Evolutionary conservation across 208 protist species (phyloP), one percentile per base, ranked within the genome.

Genomic region (Wallacemonas sp.): DNA sequence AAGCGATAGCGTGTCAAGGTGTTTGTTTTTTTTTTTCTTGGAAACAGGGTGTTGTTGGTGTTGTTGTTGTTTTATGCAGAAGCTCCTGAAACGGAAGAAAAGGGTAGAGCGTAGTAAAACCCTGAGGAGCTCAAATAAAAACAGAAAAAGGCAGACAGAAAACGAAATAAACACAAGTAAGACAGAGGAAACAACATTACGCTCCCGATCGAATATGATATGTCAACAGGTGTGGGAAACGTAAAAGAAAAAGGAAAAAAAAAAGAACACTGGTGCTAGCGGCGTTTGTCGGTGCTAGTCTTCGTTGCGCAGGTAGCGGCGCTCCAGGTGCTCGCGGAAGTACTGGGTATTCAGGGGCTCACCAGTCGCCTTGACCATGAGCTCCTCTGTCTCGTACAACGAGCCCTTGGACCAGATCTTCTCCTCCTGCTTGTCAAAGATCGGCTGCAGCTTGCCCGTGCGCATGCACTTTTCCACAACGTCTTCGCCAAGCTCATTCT

Each of bases 311-410:
- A 76, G 67, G 63, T 92, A 92, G 45, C 84, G 84, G 7, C 65
- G 48, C 49, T 73, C 66, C 14, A 92, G 69, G 49, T 92, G 82
- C 32, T 64, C 44, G 12, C 79, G 67, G 67, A 86, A 83, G 38
- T 81, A 67, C 42, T 81, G 4, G n/a, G 81, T 66, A 46, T 89
- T 84, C 12, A 92, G 55, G 1, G 26, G 12, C 52, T 85, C 75
- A 11, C 82, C 82, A 16, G 77, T 82, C 36, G 77, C 79, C 32
- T 74, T 52, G 52, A 69, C 66, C 26, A 89, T 70, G 33, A 92
- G 70, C n/a, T 84, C 79, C 38, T 89, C 67, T 3, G 74, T 77
- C 45, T 41, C 57, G 65, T 50, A 76, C 0, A 63, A 26, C 0
- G 42, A 70, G 31, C 63, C 67, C 38, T 75, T 44, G 14, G 33